Evolutionary conservation across 768 basidiomycete genomes (phyloP).

Genomic region (Agaricus bisporus): DNA sequence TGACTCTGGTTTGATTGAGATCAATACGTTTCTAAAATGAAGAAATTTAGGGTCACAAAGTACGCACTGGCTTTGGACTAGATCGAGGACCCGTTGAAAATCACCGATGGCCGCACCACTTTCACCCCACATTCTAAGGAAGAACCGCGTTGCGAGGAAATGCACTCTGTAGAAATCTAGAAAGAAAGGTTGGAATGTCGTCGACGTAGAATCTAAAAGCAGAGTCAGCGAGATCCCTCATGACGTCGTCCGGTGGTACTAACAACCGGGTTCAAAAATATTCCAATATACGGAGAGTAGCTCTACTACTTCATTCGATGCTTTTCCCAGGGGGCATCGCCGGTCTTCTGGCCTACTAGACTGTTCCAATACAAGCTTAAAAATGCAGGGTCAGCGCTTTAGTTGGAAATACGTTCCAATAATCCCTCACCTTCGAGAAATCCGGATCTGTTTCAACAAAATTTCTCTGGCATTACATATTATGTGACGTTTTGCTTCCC

Average conservation of each 20-base stretch:
- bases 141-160: constrained; percentile 75
- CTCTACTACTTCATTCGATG: constrained; percentile 83
- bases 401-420: neutral
- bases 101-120: constrained; percentile 73
- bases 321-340: constrained; percentile 77
- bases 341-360: constrained; percentile 65
- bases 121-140: constrained; percentile 90
- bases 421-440: constrained; percentile 58
- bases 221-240: constrained; percentile 7
- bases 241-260: constrained; percentile 21
- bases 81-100: constrained; percentile 69
- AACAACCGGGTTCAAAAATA: constrained; percentile 82
- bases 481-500: neutral
- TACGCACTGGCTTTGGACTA: constrained; percentile 82
- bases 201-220: constrained; percentile 64
- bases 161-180: constrained; percentile 81
- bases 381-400: constrained; percentile 8
- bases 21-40: constrained; percentile 1
- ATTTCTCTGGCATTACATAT: constrained; percentile 38
- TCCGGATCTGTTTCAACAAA: constrained; percentile 69
- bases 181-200: constrained; percentile 82
- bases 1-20: constrained; percentile 43
- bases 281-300: constrained; percentile 81
- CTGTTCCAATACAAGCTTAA: constrained; percentile 76
- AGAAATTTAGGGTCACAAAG: neutral